Conservation (phyloP, 441 rosid genomes). For the Pelargonium myrrhifolium region DNA sequence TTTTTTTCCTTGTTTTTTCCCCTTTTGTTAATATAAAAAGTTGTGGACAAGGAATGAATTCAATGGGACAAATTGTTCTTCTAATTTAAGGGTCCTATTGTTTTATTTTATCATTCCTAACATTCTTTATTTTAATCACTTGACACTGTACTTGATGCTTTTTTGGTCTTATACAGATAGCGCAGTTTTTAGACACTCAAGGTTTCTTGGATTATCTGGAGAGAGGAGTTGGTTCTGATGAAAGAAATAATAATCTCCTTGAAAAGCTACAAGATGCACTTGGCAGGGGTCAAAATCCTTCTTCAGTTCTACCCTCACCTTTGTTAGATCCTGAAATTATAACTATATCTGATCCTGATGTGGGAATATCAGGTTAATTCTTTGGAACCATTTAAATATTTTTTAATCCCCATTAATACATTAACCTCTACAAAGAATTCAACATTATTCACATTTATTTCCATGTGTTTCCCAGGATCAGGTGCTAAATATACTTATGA, state of each 20-base stretch:
- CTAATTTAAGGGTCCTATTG: not conserved
- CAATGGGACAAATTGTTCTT: not conserved
- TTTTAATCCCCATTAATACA: not conserved
- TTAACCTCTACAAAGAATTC: not conserved
- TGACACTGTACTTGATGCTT: conserved; percentile 7
- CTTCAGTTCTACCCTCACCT: conserved; percentile 63
- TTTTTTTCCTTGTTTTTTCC: not conserved
- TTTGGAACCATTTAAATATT: conserved; percentile 23
- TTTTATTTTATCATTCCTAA: conserved; percentile 2
- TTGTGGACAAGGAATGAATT: not conserved
- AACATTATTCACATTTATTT: conserved; percentile 19
- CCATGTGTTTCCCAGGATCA: conserved; percentile 36
- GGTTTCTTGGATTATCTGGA: conserved; percentile 93
- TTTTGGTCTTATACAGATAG: conserved; percentile 45
- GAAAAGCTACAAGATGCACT: conserved; percentile 96
- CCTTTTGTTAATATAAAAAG: not conserved
- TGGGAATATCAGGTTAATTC: conserved; percentile 60
- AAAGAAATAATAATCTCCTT: conserved; percentile 67
- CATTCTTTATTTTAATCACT: conserved; percentile 1
- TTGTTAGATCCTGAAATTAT: conserved; percentile 67
- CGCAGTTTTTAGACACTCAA: conserved; percentile 74
- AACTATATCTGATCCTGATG: conserved; percentile 83
- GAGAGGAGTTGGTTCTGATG: conserved; percentile 69
- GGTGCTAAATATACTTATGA: conserved; percentile 93
- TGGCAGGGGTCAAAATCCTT: conserved; percentile 95